Evolutionary conservation across 2,329 filamentous ascomycete genomes (phyloP).

Genomic region (Tolypocladium cylindrosporum): DNA sequence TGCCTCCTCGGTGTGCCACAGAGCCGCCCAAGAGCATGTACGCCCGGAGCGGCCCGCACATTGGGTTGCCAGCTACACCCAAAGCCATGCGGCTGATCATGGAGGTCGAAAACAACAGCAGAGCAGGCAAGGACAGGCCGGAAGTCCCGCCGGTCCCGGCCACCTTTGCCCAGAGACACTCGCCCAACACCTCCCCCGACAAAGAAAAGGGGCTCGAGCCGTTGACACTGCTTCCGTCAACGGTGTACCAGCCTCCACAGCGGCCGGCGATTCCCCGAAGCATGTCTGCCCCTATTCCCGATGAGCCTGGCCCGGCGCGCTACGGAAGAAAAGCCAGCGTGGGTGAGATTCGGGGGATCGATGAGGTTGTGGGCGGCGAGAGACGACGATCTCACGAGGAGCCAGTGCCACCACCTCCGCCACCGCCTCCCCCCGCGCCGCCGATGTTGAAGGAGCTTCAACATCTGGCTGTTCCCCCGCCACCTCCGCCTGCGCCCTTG

Average conservation of each 20-base stretch:
- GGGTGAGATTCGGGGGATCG: slow-evolving; percentile 33
- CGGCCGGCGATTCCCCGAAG: slow-evolving; percentile 43
- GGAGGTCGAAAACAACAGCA: slow-evolving; percentile 41
- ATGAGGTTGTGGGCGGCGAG: slow-evolving; percentile 30
- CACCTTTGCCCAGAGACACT: slow-evolving; percentile 32
- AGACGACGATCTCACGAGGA: slow-evolving; percentile 41
- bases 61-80: slow-evolving; percentile 84
- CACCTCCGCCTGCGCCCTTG: slow-evolving; percentile 50
- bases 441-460: slow-evolving; percentile 53
- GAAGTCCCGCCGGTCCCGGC: slow-evolving; percentile 45
- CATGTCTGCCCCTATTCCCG: slow-evolving; percentile 48
- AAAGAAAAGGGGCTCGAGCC: slow-evolving; percentile 17
- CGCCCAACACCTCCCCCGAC: slow-evolving; percentile 25
- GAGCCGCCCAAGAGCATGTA: slow-evolving; percentile 48
- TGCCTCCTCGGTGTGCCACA: slow-evolving; percentile 53
- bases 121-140: slow-evolving; percentile 31
- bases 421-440: slow-evolving; percentile 35
- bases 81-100: slow-evolving; percentile 82
- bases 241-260: slow-evolving; percentile 47
- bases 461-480: slow-evolving; percentile 50
- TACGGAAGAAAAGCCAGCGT: slow-evolving; percentile 24
- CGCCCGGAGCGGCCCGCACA: slow-evolving; percentile 37
- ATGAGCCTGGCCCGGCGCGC: slow-evolving; percentile 20
- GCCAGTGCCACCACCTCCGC: slow-evolving; percentile 38
- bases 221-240: slow-evolving; percentile 45